Evolutionary conservation across 495 filamentous ascomycete genomes (phyloP), one percentile per base, ranked within the genome.

Genomic region (Rhypophila decipiens): DNA sequence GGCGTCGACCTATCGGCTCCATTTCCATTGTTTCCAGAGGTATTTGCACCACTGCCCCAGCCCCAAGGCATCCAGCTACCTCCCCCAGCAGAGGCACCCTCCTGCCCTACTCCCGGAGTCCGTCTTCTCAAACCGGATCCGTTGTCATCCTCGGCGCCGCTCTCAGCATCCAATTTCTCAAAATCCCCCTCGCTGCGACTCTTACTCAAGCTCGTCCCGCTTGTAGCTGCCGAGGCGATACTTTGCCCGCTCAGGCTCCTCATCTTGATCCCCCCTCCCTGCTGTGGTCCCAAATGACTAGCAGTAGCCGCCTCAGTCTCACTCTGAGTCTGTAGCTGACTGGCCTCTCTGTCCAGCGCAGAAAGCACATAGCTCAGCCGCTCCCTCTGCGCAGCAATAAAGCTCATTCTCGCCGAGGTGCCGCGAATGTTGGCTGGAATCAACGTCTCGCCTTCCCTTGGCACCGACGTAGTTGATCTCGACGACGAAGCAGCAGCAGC

Each of bases 131-230:
- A 17, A 22, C 52, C 20, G 3, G 42, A 18, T 1, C 33, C 46
- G 60, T 57, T 57, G 12, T 72, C 61, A 37, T 70, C 75, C 34
- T 76, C 76, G 27, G 64, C 72, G 1, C 75, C 73, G 53, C 84
- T 85, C 46, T 86, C 84, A n/a, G 74, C 73, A 31, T 88, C 83
- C 51, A 95, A 83, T 57, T 85, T 83, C 57, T 91, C 86, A 60
- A 95, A 95, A 49, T 90, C 88, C 29, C 74, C 76, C 53, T 88
- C 86, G 44, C 83, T 87, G 50, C 74, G 72, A 56, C 83, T 88
- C 73, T 86, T 88, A 36, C 69, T 76, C 58, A 88, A 57, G 7
- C 79, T 76, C 61, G 69, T 77, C 59, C 64, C 27, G 13, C 7
- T 7, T 5, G 36, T 10, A n/a, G n/a, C n/a, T n/a, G n/a, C n/a